These are phyloP conservation scores for Cyclostephanos tholiformis DNA, from an alignment of 108 stramenopile genomes.

Conservation along the genomic window DNA sequence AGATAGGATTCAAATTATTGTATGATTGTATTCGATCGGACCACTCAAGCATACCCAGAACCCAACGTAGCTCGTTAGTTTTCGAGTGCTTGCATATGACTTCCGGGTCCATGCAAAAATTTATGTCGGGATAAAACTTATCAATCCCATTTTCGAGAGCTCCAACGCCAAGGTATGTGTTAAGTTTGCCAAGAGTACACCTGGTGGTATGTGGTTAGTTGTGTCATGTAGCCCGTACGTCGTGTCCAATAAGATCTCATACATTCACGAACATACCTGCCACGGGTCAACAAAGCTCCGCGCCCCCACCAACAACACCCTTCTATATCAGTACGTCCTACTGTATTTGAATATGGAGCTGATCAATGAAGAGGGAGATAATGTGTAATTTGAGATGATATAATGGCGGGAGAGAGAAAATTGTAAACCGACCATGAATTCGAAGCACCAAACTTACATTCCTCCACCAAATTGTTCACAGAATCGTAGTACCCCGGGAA, in stretches of 20 bases:
- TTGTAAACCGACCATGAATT: background rate
- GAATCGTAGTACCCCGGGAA: slow-evolving; percentile 36
- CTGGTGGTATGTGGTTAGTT: background rate
- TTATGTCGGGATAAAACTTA: slow-evolving; percentile 38
- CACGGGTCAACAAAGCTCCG: slow-evolving; percentile 33
- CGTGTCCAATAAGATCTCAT: background rate
- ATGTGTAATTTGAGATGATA: background rate
- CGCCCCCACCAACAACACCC: no score
- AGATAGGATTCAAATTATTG: slow-evolving; percentile 13
- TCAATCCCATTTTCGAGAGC: slow-evolving; percentile 36
- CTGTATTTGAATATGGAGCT: slow-evolving; percentile 30
- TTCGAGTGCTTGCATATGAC: slow-evolving; percentile 26
- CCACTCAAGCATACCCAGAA: slow-evolving; percentile 82
- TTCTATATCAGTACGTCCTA: slow-evolving; percentile 29
- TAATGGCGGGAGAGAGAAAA: background rate
- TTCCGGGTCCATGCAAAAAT: slow-evolving; percentile 43
- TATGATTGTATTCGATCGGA: slow-evolving; percentile 73
- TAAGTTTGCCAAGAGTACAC: slow-evolving; percentile 49
- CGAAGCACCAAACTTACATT: background rate
- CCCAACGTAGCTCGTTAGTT: slow-evolving; percentile 40
- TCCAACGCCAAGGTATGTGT: slow-evolving; percentile 40
- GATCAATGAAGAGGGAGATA: background rate
- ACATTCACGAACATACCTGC: background rate
- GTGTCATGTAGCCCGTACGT: background rate
- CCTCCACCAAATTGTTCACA: slow-evolving; percentile 13